phyloP scores from a whole-genome alignment of 768 basidiomycete species.

The Boletus fagicola region DNA sequence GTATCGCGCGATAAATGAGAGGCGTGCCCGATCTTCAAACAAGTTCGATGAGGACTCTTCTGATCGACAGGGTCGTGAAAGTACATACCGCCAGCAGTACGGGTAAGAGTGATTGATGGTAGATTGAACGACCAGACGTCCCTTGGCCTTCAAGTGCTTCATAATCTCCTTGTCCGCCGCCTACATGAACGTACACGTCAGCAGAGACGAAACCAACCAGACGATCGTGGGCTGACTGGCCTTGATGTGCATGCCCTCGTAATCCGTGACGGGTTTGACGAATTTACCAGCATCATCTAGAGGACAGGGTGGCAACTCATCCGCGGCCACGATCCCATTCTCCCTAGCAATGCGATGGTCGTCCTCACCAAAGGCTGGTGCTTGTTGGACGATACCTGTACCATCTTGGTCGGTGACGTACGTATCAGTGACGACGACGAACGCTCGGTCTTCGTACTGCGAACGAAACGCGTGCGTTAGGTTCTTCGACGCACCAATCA shows the following conservation, averaged over 20 bases:
- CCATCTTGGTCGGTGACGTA: conserved; percentile 94
- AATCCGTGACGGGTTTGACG: conserved; percentile 87
- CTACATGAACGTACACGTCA: conserved; percentile 38
- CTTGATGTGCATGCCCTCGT: conserved; percentile 87
- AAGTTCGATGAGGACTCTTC: not conserved
- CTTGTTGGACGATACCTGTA: conserved; percentile 98
- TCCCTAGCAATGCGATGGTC: conserved; percentile 92
- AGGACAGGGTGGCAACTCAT: conserved; percentile 96
- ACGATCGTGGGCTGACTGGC: conserved; percentile 36
- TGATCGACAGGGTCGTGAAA: not conserved
- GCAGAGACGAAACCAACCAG: not conserved
- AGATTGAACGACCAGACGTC: conserved; percentile 83
- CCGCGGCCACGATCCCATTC: conserved; percentile 75
- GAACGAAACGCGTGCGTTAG: not conserved
- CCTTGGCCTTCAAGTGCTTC: conserved; percentile 83
- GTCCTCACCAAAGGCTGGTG: conserved; percentile 97
- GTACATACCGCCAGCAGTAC: conserved; percentile 87
- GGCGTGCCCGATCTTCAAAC: conserved; percentile 82
- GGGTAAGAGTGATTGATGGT: conserved; percentile 91
- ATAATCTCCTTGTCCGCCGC: conserved; percentile 93
- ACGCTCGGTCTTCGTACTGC: conserved; percentile 89
- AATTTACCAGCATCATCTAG: conserved; percentile 88
- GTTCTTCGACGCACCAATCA: not conserved
- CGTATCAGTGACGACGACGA: conserved; percentile 83
- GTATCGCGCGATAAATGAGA: conserved; percentile 93